Evolutionary conservation across 306 rosid genomes (phyloP).

Genomic region (Ziziphus jujuba): DNA sequence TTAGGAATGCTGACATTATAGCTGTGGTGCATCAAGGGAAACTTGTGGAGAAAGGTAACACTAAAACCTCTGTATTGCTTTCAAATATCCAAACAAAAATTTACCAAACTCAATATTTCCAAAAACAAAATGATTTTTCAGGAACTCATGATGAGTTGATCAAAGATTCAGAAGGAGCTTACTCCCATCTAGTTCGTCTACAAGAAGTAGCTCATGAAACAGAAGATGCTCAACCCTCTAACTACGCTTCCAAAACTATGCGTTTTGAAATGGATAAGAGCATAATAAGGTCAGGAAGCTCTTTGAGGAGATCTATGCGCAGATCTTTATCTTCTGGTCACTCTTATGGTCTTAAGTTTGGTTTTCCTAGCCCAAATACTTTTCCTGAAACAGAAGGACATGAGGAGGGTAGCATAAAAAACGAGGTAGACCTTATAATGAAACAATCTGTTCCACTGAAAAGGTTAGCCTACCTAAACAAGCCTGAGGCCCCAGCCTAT

Average conservation of each 20-base stretch:
- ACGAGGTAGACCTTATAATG: conserved; percentile 14
- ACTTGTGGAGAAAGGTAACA: conserved; percentile 68
- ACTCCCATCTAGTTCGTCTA: conserved; percentile 72
- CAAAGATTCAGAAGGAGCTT: conserved; percentile 63
- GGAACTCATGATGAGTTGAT: conserved; percentile 74
- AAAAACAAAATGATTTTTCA: conserved; percentile 1
- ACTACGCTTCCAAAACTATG: conserved; percentile 20
- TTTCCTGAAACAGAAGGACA: conserved; percentile 20
- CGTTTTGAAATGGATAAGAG: conserved; percentile 26
- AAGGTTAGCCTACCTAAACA: conserved; percentile 63
- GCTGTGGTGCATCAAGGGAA: conserved; percentile 87
- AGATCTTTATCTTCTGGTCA: conserved; percentile 40
- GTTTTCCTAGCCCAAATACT: conserved; percentile 29
- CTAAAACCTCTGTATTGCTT: not conserved
- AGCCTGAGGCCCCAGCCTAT: conserved; percentile 60
- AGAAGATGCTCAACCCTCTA: conserved; percentile 18
- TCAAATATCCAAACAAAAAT: not conserved
- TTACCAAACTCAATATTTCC: not conserved
- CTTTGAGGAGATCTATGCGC: conserved; percentile 43
- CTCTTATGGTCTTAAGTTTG: conserved; percentile 33
- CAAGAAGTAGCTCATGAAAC: conserved; percentile 47
- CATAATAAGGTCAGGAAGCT: conserved; percentile 23
- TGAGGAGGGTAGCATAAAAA: conserved; percentile 1
- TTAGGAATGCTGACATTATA: conserved; percentile 73
- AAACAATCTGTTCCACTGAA: conserved; percentile 36